Evolutionary conservation across 163 green algal species (phyloP), one percentile per base, ranked within the genome.

Genomic region (Smithsoniella earleae): DNA sequence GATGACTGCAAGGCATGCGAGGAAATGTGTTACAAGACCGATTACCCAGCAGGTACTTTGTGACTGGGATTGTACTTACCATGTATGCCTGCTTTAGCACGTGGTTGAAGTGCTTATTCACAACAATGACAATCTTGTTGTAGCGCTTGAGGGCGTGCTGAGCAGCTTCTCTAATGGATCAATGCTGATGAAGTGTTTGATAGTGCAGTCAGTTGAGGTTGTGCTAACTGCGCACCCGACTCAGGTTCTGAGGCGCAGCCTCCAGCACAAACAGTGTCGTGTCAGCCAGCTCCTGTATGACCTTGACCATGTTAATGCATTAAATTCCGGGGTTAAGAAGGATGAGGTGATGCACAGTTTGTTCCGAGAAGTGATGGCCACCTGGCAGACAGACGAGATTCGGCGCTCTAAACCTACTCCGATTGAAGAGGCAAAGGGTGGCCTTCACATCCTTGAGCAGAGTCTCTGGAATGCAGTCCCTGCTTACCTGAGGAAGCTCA

Each of bases 301-400:
- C 74, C 62, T 88, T 31, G 58, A 69, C 38, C 25, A n/a, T n/a
- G n/a, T n/a, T n/a, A n/a, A n/a, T n/a, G n/a, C 44, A 54, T 54
- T 54, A 22, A 54, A 54, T 54, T 54, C 18, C 44, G 44, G n/a
- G n/a, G n/a, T n/a, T n/a, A n/a, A n/a, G 64, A 78, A 75, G 40
- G 80, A 83, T 27, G 43, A 78, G 16, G 62, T 84, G 30, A 80
- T 87, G 25, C 76, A 83, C 6, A 85, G 90, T 62, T 78, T 94
- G 18, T 75, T 87, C 52, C 80, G 86, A 1, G 88, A 94, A 77
- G 91, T 97, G 65, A 87, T 86, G 3, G 83, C 88, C 3, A 83
- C 96, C 33, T 98, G 92, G 92, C 85, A 96, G 81, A 98, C 92
- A n/a, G 91, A 97, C 76, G 92, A 98, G 83, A 86, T 98, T 73